A percentile compares a stretch with the other conserved stretches of the same genome.
Conservation (phyloP, 108 stramenopile species). For the Cyclotella atomus region DNA sequence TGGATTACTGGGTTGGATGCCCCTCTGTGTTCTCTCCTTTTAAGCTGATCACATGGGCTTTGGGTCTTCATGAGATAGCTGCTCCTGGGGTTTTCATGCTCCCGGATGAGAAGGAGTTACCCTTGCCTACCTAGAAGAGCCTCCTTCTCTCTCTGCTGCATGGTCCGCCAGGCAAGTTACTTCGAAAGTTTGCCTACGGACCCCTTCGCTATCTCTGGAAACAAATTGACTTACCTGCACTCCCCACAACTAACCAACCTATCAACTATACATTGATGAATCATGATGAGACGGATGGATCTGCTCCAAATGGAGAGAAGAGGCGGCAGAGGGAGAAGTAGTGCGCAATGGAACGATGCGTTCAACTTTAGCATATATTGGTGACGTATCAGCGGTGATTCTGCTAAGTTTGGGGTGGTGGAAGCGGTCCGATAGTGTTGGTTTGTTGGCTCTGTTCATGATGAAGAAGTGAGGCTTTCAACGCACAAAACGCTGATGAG, state of each 20-base stretch:
- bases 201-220: background rate
- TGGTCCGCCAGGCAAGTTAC: conserved; percentile 7
- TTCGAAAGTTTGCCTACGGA: background rate
- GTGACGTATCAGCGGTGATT: no score
- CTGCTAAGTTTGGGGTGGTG: no score
- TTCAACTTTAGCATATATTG: no score
- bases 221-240: background rate
- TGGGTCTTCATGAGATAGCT: background rate
- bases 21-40: conserved; percentile 6
- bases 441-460: no score
- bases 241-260: background rate
- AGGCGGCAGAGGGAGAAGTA: no score
- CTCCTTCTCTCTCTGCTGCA: background rate
- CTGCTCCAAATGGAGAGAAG: no score
- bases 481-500: no score
- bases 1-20: conserved; percentile 1
- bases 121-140: background rate
- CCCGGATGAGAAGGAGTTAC: background rate
- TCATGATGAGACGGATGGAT: no score
- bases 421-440: no score
- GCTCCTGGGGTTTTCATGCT: conserved; percentile 3
- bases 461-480: no score
- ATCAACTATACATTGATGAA: background rate
- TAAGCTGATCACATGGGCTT: background rate
- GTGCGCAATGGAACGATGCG: no score